Conservation (phyloP, 345 rosid genomes). For the Gossypium anomalum region DNA sequence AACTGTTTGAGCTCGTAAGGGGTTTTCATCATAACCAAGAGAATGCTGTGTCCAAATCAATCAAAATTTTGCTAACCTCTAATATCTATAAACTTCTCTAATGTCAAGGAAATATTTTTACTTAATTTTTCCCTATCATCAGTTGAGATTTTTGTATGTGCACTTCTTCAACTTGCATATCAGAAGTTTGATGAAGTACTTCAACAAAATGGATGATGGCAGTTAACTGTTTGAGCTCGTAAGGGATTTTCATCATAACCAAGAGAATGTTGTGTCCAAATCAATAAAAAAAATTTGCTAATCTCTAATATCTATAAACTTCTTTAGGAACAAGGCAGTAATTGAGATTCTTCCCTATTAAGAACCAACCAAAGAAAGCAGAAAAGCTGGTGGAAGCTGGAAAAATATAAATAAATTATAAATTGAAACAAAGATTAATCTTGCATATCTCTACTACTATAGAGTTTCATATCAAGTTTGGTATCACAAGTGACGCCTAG, state of each 20-base stretch:
- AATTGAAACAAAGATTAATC: not conserved
- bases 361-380: constrained; percentile 1
- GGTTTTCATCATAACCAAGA: not conserved
- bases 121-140: not conserved
- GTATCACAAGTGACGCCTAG: not conserved
- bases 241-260: not conserved
- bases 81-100: not conserved
- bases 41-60: constrained; percentile 2
- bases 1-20: not conserved
- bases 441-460: not conserved
- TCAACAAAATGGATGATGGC: not conserved
- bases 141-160: constrained; percentile 3
- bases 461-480: not conserved
- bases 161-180: not conserved
- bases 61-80: not conserved
- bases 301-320: not conserved
- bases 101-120: not conserved
- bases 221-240: not conserved
- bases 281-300: not conserved
- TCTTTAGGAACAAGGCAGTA: not conserved
- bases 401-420: not conserved
- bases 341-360: not conserved
- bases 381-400: not conserved
- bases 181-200: not conserved
- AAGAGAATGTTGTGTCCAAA: constrained; percentile 1